Evolutionary conservation across 805 yeast species (phyloP), one percentile per base, ranked within the genome.

Genomic region (Starmerella apicola): DNA sequence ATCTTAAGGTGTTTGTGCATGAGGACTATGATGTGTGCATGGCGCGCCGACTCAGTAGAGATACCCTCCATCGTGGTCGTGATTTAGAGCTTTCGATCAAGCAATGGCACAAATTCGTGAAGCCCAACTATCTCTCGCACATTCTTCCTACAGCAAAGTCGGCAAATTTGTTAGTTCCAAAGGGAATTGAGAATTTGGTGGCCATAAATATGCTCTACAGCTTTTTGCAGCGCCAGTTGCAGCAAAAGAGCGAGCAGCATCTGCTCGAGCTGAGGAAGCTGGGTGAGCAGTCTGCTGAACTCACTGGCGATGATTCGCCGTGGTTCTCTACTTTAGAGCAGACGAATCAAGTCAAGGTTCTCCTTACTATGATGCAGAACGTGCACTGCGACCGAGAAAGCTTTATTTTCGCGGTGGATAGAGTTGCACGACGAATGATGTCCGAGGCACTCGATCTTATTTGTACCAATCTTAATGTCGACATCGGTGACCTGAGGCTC

Each of bases 1-100:
- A 88, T 53, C 66, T 84, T 43, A 88, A 81, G 59, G 73, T 88
- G 16, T 91, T 76, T 57, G 96, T 91, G 3, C 96, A 88, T 51
- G 91, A 96, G 2, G 97, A 86, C 53, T 66, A 85, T 50, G 98
- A 91, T 56, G 72, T 88, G 13, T 91, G 98, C 59, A 67, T 91
- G 51, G 86, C 95, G 4, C 68, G 98, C 52, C 67, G 98, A 51
- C 63, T 91, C 32, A 74, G 82, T 3, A 68, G 98, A 53, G 98
- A 91, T 57, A 85, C 84, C 38, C 67, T 81, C 12, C 76, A 78
- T 45, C 66, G 98, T 44, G 95, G 94, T 1, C 66, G 98, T 44
- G 95, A 86, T 51, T 63, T 86, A 26, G 66, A 62, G 4, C 94
- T 95, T 1, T 80, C 86, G 15, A 68, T 91, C 43, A 70, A 73